Percentiles rank a stretch among this genome's conserved stretches.
Evolutionary conservation across 2,329 filamentous ascomycete species (phyloP).

Genomic region (Ceratocystis lukuohia): DNA sequence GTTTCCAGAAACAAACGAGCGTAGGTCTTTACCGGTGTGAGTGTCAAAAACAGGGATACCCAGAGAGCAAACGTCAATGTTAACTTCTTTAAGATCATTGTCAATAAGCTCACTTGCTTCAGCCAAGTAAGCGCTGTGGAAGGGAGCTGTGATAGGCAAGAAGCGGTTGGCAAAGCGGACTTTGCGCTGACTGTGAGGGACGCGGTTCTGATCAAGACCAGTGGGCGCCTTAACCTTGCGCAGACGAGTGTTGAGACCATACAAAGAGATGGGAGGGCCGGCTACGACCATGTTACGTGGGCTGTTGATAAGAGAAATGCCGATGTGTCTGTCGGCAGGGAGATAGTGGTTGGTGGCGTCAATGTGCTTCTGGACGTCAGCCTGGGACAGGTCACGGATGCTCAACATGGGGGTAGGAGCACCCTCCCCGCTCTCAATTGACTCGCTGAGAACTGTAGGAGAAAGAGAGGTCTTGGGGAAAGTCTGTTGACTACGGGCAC

Average conservation of each 20-base stretch:
- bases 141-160: slow-evolving; percentile 91
- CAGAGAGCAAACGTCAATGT: slow-evolving; percentile 59
- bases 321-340: slow-evolving; percentile 81
- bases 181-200: slow-evolving; percentile 92
- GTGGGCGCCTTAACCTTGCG: slow-evolving; percentile 96
- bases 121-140: slow-evolving; percentile 88
- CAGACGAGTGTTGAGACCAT: slow-evolving; percentile 86
- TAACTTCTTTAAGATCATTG: slow-evolving; percentile 72
- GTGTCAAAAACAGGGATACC: slow-evolving; percentile 84
- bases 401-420: slow-evolving; percentile 93
- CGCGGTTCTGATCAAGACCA: slow-evolving; percentile 87
- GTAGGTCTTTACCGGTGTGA: slow-evolving; percentile 73
- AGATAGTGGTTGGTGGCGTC: slow-evolving; percentile 95
- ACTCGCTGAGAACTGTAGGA: slow-evolving; percentile 82
- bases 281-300: slow-evolving; percentile 94
- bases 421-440: slow-evolving; percentile 88
- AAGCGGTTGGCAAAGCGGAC: slow-evolving; percentile 94
- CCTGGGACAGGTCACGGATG: slow-evolving; percentile 78
- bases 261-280: slow-evolving; percentile 86
- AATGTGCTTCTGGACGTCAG: slow-evolving; percentile 89
- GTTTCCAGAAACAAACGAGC: slow-evolving; percentile 55
- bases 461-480: slow-evolving; percentile 91
- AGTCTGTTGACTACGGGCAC: slow-evolving; percentile 88
- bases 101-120: slow-evolving; percentile 73
- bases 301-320: slow-evolving; percentile 91